Evolutionary conservation across 352 stramenopile species (phyloP), one percentile per base, ranked within the genome.

Genomic region (Phytophthora pseudosyringae): DNA sequence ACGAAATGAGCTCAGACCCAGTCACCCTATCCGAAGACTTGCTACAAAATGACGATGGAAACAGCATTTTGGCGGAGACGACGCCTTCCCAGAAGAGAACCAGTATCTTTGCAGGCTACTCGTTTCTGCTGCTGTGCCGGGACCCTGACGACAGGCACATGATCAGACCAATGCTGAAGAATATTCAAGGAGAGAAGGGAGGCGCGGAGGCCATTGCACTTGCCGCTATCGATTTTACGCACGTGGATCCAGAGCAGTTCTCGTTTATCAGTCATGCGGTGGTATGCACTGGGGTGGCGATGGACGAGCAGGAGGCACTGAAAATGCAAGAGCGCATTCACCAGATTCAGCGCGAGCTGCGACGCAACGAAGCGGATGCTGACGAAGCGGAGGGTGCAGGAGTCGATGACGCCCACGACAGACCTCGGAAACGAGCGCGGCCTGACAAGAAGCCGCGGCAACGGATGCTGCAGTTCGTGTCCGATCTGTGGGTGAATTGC

Each of bases 401-500:
- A 36, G 45, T 53, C 49, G 40, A 58, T 32, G 57, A 35, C 6
- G 11, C 8, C 0, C 12, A 54, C 12, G 25, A n/a, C 1, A 63
- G 13, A 53, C 18, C 65, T 15, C n/a, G 15, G 6, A 78, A 75
- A 35, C 65, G 60, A 50, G 10, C 55, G 18, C 53, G 64, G 12
- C 46, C 75, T 5, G 25, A 65, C n/a, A 31, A 45, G 33, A 67
- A 65, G 29, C 44, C 56, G 6, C 62, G 67, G n/a, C 71, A 73
- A 50, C 45, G 63, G 13, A 72, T 73, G 21, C 35, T 84, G 41
- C 83, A 77, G 38, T 69, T 89, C 33, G 80, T 91, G 32, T 89
- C 82, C 25, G 85, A 93, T 60, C 41, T 93, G 44, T 93, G 85
- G 85, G 68, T 93, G 0, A 78, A 75, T 21, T 93, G 85, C 73